Base-by-base conservation (phyloP, 192 early-diverging fungal genomes). In the Geranomyces variabilis region DNA sequence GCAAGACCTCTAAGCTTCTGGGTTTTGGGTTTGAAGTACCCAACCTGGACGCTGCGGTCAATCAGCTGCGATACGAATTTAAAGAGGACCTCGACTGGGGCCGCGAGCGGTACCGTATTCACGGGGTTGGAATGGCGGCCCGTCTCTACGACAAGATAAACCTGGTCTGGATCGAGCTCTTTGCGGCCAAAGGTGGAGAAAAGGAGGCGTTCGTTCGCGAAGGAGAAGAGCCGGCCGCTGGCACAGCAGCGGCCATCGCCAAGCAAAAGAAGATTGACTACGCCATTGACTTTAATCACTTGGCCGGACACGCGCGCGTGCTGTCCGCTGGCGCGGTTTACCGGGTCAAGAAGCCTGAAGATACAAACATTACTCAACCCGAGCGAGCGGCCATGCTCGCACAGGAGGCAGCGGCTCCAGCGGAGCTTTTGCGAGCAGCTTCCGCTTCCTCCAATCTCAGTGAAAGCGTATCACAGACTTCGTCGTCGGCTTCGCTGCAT, bases 11-110 rank as follows among this genome's bases (percentile, higher is more conserved):
- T 24, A 44, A 64, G 55, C 58, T 74, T 3, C 31, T 67, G 26
- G 30, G 29, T 2, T 55, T 57, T 46, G 84, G 84, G 8, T 80
- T 83, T 59, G 84, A 86, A 68, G 84, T 86, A 10, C 78, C 77
- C 4, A 81, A 70, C 55, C 51, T 83, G 15, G 84, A 86, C 24
- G 74, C 73, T 9, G 67, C 76, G 10, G 72, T 78, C 28, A 81
- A 79, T 57, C 75, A 81, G 30, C 46, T 81, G 34, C 79, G 75
- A 49, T 67, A 81, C 63, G 80, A 81, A n/a, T 68, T 46, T 44
- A 70, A 73, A 41, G 79, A 79, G 9, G 70, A 69, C 0, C 59
- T 80, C 31, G 77, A 77, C 44, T 80, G 77, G 79, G 75, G 47
- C 49, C 69, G 57, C 17, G 63, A 53, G 31, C 70, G 71, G 36